Evolutionary conservation across 2,329 filamentous ascomycete genomes (phyloP), one percentile per base, ranked within the genome.

Genomic region (Lachnellula occidentalis): DNA sequence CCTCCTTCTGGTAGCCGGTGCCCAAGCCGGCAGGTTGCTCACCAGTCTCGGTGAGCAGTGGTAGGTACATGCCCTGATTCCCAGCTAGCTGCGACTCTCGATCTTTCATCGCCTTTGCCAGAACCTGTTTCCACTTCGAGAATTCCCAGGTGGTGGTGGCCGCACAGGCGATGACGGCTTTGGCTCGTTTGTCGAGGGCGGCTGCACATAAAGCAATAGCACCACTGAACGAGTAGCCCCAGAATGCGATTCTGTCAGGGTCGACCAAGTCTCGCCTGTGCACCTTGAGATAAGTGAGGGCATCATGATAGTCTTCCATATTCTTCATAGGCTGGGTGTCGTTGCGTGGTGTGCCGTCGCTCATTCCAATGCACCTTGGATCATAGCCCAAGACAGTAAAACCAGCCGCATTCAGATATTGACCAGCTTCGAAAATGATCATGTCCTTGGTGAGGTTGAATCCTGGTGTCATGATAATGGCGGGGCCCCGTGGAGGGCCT

Each of bases 11-110:
- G 45, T 58, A 57, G 34, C 59, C 59, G 21, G 61, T 56, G 14
- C 63, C 66, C 50, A 73, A 66, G 12, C 71, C 72, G 1, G 65
- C 67, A 2, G 71, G 69, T 48, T 73, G 72, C 51, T 72, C 66
- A 7, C 72, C 73, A 12, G 66, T 57, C 31, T 61, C 61, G 14
- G 63, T 72, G 14, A 76, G 55, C 34, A 72, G 61, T 1, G 71
- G 69, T 1, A 76, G 51, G 45, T 63, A 68, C 50, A 71, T 64
- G 0, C 73, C 67, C 45, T 60, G 54, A 55, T 76, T 76, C 9
- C 74, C 74, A 1, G 50, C 53, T 1, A 71, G 27, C 50, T 70
- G 72, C 0, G 71, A 73, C 55, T 72, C 69, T 1, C 74, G 70
- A 56, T 76, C 73, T 48, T 66, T 57, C 46, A 71, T 66, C 9